Percentiles rank a stretch among this genome's conserved stretches.
Conservation (phyloP, 2,329 filamentous ascomycete species). For the Pseudocercospora macadamiae region DNA sequence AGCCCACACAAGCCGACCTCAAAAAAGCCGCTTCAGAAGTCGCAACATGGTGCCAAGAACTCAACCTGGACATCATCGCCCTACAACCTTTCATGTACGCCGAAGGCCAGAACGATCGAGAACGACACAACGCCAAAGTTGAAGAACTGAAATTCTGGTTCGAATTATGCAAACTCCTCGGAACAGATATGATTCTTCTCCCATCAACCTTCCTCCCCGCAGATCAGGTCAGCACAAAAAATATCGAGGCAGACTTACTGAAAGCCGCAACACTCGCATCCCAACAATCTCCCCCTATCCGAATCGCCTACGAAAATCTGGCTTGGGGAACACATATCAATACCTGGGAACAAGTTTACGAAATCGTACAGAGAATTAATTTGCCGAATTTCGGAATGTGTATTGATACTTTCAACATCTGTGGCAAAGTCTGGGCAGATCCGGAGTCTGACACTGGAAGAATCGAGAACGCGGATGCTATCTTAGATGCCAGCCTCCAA, state of each 20-base stretch:
- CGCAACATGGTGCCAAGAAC: conserved; percentile 58
- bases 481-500: conserved; percentile 57
- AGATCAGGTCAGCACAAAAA: conserved; percentile 53
- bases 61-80: conserved; percentile 63
- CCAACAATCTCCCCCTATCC: conserved; percentile 55
- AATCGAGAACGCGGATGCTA: conserved; percentile 57
- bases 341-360: conserved; percentile 73
- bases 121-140: conserved; percentile 59
- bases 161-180: conserved; percentile 61
- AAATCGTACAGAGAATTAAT: conserved; percentile 65
- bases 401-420: conserved; percentile 78
- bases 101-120: conserved; percentile 69
- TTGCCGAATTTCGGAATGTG: conserved; percentile 74
- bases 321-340: conserved; percentile 71
- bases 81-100: conserved; percentile 78
- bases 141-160: conserved; percentile 72
- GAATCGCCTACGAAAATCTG: conserved; percentile 73
- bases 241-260: conserved; percentile 64
- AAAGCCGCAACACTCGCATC: conserved; percentile 69
- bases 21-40: conserved; percentile 62
- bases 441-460: conserved; percentile 58
- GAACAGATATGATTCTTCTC: conserved; percentile 72
- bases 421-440: conserved; percentile 70
- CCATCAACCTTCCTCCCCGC: conserved; percentile 68
- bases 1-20: conserved; percentile 40